Percentiles rank a stretch among this genome's conserved stretches.
phyloP scores from a whole-genome alignment of 352 stramenopile genomes.

The Hyaloperonospora arabidopsidis region DNA sequence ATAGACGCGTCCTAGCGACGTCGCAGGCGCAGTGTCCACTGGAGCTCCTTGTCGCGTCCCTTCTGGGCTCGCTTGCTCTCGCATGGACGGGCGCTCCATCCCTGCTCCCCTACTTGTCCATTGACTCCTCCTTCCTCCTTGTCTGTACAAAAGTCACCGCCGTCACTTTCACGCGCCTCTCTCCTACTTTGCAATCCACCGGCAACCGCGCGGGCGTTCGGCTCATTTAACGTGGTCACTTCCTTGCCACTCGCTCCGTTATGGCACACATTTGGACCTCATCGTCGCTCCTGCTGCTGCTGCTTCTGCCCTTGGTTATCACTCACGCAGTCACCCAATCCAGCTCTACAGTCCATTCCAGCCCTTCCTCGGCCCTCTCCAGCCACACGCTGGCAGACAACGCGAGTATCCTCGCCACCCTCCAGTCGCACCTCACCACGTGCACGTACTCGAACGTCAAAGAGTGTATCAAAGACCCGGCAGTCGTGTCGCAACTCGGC shows the following conservation, averaged over 20 bases:
- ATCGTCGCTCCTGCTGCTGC: constrained; percentile 5
- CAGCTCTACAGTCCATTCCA: too few relatives aligned
- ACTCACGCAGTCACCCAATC: constrained; percentile 7
- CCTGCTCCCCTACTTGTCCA: too few relatives aligned
- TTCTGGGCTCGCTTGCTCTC: not conserved
- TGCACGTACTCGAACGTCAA: constrained; percentile 59
- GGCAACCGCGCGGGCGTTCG: too few relatives aligned
- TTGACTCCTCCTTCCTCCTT: too few relatives aligned
- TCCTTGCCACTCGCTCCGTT: not conserved
- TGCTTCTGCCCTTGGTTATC: constrained; percentile 17
- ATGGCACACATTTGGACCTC: constrained; percentile 11
- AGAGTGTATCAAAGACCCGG: constrained; percentile 42
- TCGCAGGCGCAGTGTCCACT: constrained; percentile 22
- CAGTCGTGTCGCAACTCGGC: constrained; percentile 30
- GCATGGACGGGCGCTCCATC: too few relatives aligned
- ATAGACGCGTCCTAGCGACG: constrained; percentile 16
- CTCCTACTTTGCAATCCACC: too few relatives aligned
- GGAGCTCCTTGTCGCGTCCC: constrained; percentile 9
- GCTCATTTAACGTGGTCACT: not conserved
- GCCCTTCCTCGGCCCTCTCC: constrained; percentile 9
- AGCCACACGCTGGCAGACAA: constrained; percentile 34
- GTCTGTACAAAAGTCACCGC: too few relatives aligned
- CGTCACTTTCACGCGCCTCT: not conserved
- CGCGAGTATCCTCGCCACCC: constrained; percentile 20
- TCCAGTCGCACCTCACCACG: constrained; percentile 36